Evolutionary conservation across 139 green algal species (phyloP).

Genomic region (Nannochloris sp.): DNA sequence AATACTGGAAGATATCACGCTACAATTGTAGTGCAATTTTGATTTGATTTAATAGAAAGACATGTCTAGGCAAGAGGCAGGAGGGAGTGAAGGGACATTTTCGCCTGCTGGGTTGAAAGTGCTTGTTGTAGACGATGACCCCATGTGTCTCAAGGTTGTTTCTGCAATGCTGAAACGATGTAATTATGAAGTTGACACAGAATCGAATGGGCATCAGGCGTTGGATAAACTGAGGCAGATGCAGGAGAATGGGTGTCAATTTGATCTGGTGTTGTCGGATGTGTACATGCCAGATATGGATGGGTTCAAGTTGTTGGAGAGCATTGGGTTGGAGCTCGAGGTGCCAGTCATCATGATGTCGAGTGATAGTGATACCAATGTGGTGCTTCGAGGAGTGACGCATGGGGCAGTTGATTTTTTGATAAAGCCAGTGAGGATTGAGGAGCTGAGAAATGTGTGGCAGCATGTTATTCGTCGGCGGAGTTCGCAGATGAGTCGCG

Average conservation of each 20-base stretch:
- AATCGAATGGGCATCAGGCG: conserved; percentile 45
- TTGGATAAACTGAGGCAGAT: conserved; percentile 49
- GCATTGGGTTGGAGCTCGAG: conserved; percentile 84
- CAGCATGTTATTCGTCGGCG: conserved; percentile 86
- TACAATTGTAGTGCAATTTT: no score
- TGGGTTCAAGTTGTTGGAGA: conserved; percentile 89
- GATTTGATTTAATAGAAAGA: no score
- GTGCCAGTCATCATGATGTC: conserved; percentile 98
- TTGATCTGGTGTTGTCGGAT: conserved; percentile 92
- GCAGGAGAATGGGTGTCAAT: conserved; percentile 36
- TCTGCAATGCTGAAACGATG: conserved; percentile 82
- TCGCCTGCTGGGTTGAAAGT: conserved; percentile 29
- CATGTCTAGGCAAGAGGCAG: no score
- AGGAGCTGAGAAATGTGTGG: conserved; percentile 95
- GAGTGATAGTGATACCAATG: conserved; percentile 76
- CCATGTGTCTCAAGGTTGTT: conserved; percentile 83
- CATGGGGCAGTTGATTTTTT: conserved; percentile 95
- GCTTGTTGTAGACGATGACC: conserved; percentile 89
- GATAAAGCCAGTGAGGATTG: conserved; percentile 92
- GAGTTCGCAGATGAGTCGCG: not conserved
- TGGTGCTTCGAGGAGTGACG: conserved; percentile 86
- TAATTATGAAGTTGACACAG: conserved; percentile 60
- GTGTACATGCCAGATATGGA: conserved; percentile 98
- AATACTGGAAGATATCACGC: no score
- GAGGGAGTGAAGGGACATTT: not conserved